Conservation (phyloP, 331 rosid species). For the Spiraea crenata region DNA sequence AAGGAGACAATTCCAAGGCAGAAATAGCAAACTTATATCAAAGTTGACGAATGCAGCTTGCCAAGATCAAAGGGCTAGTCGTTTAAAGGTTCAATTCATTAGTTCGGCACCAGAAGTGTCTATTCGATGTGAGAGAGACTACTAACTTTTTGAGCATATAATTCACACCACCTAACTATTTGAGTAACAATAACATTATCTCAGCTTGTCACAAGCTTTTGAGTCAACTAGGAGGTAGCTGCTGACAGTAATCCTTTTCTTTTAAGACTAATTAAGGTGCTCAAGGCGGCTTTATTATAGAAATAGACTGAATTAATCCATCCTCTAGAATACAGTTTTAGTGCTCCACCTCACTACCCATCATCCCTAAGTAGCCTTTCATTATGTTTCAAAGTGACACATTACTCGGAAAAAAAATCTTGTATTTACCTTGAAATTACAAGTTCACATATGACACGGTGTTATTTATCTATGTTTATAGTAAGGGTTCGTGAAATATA, state of each 20-base stretch:
- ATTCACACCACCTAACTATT: background rate
- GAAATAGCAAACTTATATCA: too few relatives aligned
- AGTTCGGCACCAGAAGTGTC: too few relatives aligned
- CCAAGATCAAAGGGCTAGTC: too few relatives aligned
- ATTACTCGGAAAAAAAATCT: background rate
- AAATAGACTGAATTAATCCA: background rate
- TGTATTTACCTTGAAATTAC: background rate
- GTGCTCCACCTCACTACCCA: conserved; percentile 17
- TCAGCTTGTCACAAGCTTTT: background rate
- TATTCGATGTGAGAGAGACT: too few relatives aligned
- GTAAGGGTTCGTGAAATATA: too few relatives aligned
- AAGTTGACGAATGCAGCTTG: too few relatives aligned
- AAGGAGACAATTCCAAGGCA: too few relatives aligned
- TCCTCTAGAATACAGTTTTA: conserved; percentile 6
- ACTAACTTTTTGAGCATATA: too few relatives aligned
- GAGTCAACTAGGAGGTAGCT: background rate
- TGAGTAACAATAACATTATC: background rate
- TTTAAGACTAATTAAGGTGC: background rate
- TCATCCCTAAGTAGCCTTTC: background rate
- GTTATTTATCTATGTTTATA: too few relatives aligned
- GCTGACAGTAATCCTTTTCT: conserved; percentile 1
- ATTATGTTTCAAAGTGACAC: too few relatives aligned
- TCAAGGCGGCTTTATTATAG: conserved; percentile 13
- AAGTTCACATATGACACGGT: background rate
- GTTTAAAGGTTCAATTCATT: too few relatives aligned